Evolutionary conservation across 2,329 filamentous ascomycete species (phyloP).

Genomic region (Biscogniauxia mediterranea): DNA sequence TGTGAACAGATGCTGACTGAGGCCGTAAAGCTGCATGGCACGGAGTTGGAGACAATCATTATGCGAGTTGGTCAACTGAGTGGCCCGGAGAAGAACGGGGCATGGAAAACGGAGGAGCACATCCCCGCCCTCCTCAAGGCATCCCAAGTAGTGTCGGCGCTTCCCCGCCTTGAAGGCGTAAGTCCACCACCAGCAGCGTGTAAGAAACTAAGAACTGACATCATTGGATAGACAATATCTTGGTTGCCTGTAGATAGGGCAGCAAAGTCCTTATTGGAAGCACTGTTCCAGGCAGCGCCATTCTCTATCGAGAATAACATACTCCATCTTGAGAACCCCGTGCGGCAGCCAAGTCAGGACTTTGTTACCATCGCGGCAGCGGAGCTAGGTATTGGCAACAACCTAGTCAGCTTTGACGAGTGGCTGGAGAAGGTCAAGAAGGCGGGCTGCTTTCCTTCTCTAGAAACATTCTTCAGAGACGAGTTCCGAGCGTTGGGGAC

Average conservation of each 20-base stretch:
- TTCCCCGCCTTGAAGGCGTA: constrained; percentile 1
- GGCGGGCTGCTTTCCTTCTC: constrained; percentile 8
- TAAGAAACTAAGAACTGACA: background rate
- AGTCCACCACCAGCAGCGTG: background rate
- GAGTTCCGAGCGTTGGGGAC: constrained; percentile 19
- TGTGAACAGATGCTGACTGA: constrained; percentile 44
- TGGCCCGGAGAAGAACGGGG: constrained; percentile 39
- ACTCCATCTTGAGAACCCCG: constrained; percentile 23
- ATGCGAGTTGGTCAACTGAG: constrained; percentile 45
- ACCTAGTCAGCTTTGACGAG: constrained; percentile 10
- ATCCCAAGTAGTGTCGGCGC: constrained; percentile 32
- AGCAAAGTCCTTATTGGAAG: constrained; percentile 14
- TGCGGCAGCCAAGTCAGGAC: constrained; percentile 17
- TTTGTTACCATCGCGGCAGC: constrained; percentile 18
- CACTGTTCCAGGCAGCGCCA: constrained; percentile 2
- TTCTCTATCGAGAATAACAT: constrained; percentile 8
- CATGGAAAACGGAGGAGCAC: constrained; percentile 47
- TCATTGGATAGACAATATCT: constrained; percentile 14
- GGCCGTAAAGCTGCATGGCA: constrained; percentile 32
- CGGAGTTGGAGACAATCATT: constrained; percentile 37
- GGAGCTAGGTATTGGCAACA: constrained; percentile 10
- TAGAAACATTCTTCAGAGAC: constrained; percentile 21
- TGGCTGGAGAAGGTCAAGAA: constrained; percentile 16
- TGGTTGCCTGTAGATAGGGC: constrained; percentile 24
- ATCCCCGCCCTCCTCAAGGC: constrained; percentile 43